Evolutionary conservation across 208 protist species (phyloP), one percentile per base, ranked within the genome.

Genomic region (Crithidia brevicula): DNA sequence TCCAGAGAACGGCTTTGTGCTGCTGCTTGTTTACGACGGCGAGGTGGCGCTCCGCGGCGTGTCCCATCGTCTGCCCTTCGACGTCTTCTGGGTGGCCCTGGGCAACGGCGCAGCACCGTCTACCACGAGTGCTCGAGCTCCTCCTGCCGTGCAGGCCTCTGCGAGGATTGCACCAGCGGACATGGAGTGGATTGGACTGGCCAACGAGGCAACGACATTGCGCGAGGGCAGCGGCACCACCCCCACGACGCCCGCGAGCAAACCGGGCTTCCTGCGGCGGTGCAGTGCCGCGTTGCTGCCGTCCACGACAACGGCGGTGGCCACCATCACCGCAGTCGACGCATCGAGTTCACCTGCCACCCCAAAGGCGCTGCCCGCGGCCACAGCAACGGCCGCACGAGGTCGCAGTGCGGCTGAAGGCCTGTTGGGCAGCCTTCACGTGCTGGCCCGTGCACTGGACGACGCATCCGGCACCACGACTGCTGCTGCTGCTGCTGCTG

Each of bases 161-260:
- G 50, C 38, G 15, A 15, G 27, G 16, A 60, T 74, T 11, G n/a
- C 27, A n/a, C 69, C 69, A 7, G 27, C 69, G 10, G 69, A 74
- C 27, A 74, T 74, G 60, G 69, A 74, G 43, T 74, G 69, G 69
- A 74, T 74, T 25, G 58, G 59, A 11, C 47, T 74, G 43, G 52
- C 59, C n/a, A n/a, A n/a, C n/a, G n/a, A n/a, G n/a, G n/a, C n/a
- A n/a, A n/a, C n/a, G n/a, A n/a, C n/a, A n/a, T 43, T 18, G 2
- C 42, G 45, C 57, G 28, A 4, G 27, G 2, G n/a, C 57, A 2
- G 34, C 23, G 7, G 31, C 53, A 46, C n/a, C n/a, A 36, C 7
- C 43, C 31, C 22, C 16, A 2, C 27, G 16, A 43, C 58, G 5
- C 28, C 33, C 1, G 0, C 31, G 7, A 20, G 31, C 11, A 43